These are phyloP conservation scores for Hyaloperonospora arabidopsidis DNA, from an alignment of 352 stramenopile species.

Conservation along the genomic window DNA sequence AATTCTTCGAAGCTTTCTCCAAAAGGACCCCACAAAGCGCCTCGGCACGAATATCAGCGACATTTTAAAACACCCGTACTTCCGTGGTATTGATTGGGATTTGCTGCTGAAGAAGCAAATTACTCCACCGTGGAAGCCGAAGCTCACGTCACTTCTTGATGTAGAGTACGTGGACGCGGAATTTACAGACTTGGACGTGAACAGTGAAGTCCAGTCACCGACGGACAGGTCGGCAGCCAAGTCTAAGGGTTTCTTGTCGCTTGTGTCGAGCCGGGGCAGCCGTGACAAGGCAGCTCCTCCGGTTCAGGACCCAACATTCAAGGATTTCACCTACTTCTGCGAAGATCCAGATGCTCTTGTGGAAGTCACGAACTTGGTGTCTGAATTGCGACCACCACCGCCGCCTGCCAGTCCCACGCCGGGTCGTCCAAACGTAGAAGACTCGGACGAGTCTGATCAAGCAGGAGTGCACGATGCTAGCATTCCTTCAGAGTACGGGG, in stretches of 20 bases:
- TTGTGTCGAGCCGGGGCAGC: slow-evolving; percentile 57
- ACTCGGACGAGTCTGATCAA: slow-evolving; percentile 30
- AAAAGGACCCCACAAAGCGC: slow-evolving; percentile 82
- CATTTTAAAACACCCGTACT: slow-evolving; percentile 78
- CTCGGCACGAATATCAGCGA: slow-evolving; percentile 84
- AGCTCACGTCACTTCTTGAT: slow-evolving; percentile 70
- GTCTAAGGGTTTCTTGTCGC: slow-evolving; percentile 77
- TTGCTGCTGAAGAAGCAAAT: slow-evolving; percentile 78
- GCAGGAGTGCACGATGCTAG: slow-evolving; percentile 12
- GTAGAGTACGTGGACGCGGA: slow-evolving; percentile 83
- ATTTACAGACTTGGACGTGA: slow-evolving; percentile 79
- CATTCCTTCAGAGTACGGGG: slow-evolving; percentile 33
- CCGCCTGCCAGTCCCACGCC: slow-evolving; percentile 30
- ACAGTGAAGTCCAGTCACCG: slow-evolving; percentile 74
- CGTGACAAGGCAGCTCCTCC: slow-evolving; percentile 64
- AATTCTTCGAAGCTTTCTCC: slow-evolving; percentile 71
- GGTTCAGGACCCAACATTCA: slow-evolving; percentile 82
- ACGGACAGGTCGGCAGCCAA: slow-evolving; percentile 69
- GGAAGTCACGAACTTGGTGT: slow-evolving; percentile 72
- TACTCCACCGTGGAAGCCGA: slow-evolving; percentile 80
- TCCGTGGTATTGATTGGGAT: slow-evolving; percentile 78
- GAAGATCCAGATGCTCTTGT: slow-evolving; percentile 82
- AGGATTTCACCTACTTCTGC: slow-evolving; percentile 87
- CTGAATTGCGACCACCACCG: slow-evolving; percentile 54
- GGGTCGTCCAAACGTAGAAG: slow-evolving; percentile 19